A percentile compares a stretch with the other conserved stretches of the same genome.
These are phyloP conservation scores for Scutellaria barbata DNA, from an alignment of 257 asterid genomes.

Conservation along the genomic window DNA sequence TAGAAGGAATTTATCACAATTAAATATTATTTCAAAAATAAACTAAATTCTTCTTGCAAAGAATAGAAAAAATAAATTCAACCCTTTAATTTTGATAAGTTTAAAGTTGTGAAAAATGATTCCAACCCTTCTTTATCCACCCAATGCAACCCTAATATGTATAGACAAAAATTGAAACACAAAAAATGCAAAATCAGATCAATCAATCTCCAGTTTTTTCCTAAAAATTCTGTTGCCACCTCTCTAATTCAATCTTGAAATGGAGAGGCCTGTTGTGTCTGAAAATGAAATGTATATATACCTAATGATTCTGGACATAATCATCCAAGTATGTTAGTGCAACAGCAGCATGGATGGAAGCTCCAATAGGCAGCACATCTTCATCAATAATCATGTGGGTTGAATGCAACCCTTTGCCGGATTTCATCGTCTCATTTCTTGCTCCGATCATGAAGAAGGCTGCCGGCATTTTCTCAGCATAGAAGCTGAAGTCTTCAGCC, in stretches of 20 bases:
- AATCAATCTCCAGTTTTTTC: neutral
- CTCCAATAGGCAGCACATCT: constrained; percentile 72
- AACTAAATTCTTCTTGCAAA: no score
- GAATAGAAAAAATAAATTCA: no score
- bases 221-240: neutral
- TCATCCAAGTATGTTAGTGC: constrained; percentile 65
- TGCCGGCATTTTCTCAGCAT: constrained; percentile 62
- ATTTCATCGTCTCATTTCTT: constrained; percentile 49
- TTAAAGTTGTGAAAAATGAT: no score
- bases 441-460: constrained; percentile 61
- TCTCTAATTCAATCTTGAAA: neutral
- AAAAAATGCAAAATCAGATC: constrained; percentile 1
- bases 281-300: no score
- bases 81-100: no score
- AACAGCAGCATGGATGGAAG: constrained; percentile 87
- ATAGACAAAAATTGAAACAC: neutral
- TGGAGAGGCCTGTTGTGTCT: no score
- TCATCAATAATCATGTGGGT: constrained; percentile 70
- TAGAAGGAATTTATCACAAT: no score
- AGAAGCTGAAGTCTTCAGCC: constrained; percentile 93
- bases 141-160: no score
- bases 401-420: constrained; percentile 55
- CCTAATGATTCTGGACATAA: constrained; percentile 24
- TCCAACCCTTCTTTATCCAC: no score
- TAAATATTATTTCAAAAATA: no score